Percentiles rank a stretch among this genome's conserved stretches.
phyloP scores from a whole-genome alignment of 2,329 filamentous ascomycete species.

The Fusarium napiforme region DNA sequence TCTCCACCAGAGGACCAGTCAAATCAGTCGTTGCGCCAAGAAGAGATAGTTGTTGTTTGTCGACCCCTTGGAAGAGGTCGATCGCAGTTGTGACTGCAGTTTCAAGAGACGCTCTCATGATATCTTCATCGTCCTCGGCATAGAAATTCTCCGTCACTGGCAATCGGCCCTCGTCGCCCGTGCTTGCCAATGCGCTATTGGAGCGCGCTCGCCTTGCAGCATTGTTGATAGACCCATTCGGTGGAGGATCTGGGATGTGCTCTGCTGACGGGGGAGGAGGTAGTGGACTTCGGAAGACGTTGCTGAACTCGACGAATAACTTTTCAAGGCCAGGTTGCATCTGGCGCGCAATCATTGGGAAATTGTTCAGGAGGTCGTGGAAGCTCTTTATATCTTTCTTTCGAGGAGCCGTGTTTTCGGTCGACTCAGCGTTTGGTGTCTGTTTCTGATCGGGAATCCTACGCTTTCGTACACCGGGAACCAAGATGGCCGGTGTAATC shows the following conservation, averaged over 20 bases:
- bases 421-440: conserved; percentile 51
- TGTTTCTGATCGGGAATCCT: conserved; percentile 53
- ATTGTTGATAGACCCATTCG: conserved; percentile 65
- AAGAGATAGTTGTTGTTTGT: conserved; percentile 93
- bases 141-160: conserved; percentile 73
- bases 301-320: conserved; percentile 88
- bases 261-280: conserved; percentile 76
- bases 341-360: conserved; percentile 94
- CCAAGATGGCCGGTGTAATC: conserved; percentile 73
- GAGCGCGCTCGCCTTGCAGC: conserved; percentile 67
- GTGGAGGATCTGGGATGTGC: conserved; percentile 67
- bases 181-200: conserved; percentile 56
- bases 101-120: conserved; percentile 89
- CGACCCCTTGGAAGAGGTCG: conserved; percentile 93
- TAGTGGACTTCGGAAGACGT: conserved; percentile 84
- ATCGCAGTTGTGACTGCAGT: conserved; percentile 93
- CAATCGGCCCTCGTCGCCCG: conserved; percentile 50
- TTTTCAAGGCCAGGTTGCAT: conserved; percentile 94
- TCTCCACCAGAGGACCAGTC: conserved; percentile 90
- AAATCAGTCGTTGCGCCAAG: conserved; percentile 93
- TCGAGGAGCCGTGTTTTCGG: conserved; percentile 57
- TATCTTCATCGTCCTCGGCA: conserved; percentile 89
- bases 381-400: conserved; percentile 96
- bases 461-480: conserved; percentile 55
- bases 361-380: conserved; percentile 87